phyloP scores from a whole-genome alignment of 768 basidiomycete species.

The Leccinum fibrillosum region DNA sequence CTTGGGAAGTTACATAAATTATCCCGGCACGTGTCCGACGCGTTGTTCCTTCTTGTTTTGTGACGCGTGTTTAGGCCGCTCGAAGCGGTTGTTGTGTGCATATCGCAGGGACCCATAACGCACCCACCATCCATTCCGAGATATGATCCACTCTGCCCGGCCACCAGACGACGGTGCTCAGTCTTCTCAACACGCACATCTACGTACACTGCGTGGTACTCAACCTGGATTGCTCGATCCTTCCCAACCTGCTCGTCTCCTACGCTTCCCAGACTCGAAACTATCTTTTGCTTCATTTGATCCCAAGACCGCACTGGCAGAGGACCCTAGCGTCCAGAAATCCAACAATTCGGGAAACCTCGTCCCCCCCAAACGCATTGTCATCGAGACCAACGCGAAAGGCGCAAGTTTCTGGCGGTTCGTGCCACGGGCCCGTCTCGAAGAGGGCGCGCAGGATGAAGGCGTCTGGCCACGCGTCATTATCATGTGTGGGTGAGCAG shows the following conservation, averaged over 20 bases:
- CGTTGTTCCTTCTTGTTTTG: constrained; percentile 7
- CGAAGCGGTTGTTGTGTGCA: too few relatives aligned
- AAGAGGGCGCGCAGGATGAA: constrained; percentile 59
- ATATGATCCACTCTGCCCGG: constrained; percentile 11
- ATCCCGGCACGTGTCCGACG: constrained; percentile 14
- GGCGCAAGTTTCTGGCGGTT: constrained; percentile 68
- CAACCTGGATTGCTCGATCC: constrained; percentile 65
- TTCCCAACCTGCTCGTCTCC: constrained; percentile 56
- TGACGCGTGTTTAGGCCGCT: not conserved
- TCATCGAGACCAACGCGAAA: constrained; percentile 62
- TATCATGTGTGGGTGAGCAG: constrained; percentile 64
- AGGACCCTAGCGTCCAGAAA: constrained; percentile 36
- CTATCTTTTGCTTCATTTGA: constrained; percentile 77
- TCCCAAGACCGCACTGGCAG: constrained; percentile 57
- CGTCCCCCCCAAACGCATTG: constrained; percentile 64
- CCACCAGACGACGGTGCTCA: constrained; percentile 3
- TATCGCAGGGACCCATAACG: not conserved
- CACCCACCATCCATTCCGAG: not conserved
- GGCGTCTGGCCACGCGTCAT: constrained; percentile 69
- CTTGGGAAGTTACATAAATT: not conserved
- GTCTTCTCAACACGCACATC: constrained; percentile 7
- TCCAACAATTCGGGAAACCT: constrained; percentile 45
- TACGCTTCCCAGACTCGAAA: constrained; percentile 55
- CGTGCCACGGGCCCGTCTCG: constrained; percentile 64
- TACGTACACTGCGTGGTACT: constrained; percentile 36